phyloP scores from a whole-genome alignment of 2,329 filamentous ascomycete genomes.

The Pyrenochaeta sp. region DNA sequence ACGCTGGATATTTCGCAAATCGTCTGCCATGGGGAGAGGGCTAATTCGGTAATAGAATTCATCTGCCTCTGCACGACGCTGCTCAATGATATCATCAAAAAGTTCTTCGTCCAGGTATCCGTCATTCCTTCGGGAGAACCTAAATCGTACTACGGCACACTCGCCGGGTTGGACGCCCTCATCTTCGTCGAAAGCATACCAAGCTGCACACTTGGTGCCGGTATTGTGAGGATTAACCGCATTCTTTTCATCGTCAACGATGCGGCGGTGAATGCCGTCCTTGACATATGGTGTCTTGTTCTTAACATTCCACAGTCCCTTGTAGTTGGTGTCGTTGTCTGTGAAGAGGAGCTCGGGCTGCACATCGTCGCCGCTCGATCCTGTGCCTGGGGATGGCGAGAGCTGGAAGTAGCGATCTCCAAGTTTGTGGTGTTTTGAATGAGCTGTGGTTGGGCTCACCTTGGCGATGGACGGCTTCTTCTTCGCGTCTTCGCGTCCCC shows the following conservation, averaged over 20 bases:
- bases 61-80: constrained; percentile 86
- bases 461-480: constrained; percentile 82
- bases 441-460: constrained; percentile 71
- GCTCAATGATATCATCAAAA: constrained; percentile 90
- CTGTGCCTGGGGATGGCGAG: constrained; percentile 88
- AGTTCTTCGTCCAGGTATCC: constrained; percentile 89
- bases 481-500: constrained; percentile 79
- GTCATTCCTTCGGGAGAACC: constrained; percentile 78
- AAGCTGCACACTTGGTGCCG: constrained; percentile 90
- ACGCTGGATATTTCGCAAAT: constrained; percentile 92
- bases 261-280: constrained; percentile 90
- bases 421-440: constrained; percentile 80
- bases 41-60: constrained; percentile 96
- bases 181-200: constrained; percentile 90
- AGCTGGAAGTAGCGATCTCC: constrained; percentile 85
- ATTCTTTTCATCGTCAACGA: constrained; percentile 80
- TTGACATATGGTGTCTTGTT: constrained; percentile 90
- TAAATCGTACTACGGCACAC: constrained; percentile 94
- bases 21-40: constrained; percentile 90
- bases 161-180: constrained; percentile 88
- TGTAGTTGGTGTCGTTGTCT: constrained; percentile 92
- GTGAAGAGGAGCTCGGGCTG: constrained; percentile 88
- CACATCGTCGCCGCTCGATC: constrained; percentile 80
- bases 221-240: constrained; percentile 81
- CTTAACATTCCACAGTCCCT: constrained; percentile 74